A percentile compares a stretch with the other conserved stretches of the same genome.
phyloP scores from a whole-genome alignment of 78 protist genomes.

The Dictyostelium intermedium region DNA sequence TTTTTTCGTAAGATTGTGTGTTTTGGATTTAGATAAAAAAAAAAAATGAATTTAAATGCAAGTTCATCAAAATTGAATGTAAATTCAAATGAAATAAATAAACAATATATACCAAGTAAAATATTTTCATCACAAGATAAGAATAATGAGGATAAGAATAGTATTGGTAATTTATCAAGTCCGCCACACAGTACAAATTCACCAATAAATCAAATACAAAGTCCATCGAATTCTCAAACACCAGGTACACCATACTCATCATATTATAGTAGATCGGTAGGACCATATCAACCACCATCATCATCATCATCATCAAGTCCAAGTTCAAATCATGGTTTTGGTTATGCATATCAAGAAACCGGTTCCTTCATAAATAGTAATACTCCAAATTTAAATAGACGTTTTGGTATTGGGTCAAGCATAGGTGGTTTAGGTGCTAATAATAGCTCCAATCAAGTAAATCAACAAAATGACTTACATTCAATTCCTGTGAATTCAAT shows the following conservation, averaged over 20 bases:
- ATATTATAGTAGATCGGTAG: neutral
- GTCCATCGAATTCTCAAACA: neutral
- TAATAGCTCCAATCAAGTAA: neutral
- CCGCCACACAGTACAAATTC: neutral
- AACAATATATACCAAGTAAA: conserved; percentile 8
- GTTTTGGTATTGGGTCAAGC: neutral
- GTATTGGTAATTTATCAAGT: neutral
- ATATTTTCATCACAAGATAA: neutral
- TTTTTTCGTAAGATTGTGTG: neutral
- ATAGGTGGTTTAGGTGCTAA: neutral
- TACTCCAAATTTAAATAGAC: neutral
- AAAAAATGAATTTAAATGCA: neutral
- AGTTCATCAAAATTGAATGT: conserved; percentile 7
- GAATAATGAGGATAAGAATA: neutral
- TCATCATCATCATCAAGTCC: neutral
- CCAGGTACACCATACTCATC: conserved; percentile 8
- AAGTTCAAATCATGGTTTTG: neutral
- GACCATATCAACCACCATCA: neutral
- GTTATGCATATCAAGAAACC: neutral
- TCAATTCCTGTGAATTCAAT: neutral
- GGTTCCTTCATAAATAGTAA: neutral
- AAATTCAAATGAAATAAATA: neutral
- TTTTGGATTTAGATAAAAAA: neutral
- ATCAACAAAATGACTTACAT: neutral
- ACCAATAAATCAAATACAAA: neutral